These are phyloP conservation scores for Cladosporium sp. DNA, from an alignment of 2,329 filamentous ascomycete species.

Conservation along the genomic window DNA sequence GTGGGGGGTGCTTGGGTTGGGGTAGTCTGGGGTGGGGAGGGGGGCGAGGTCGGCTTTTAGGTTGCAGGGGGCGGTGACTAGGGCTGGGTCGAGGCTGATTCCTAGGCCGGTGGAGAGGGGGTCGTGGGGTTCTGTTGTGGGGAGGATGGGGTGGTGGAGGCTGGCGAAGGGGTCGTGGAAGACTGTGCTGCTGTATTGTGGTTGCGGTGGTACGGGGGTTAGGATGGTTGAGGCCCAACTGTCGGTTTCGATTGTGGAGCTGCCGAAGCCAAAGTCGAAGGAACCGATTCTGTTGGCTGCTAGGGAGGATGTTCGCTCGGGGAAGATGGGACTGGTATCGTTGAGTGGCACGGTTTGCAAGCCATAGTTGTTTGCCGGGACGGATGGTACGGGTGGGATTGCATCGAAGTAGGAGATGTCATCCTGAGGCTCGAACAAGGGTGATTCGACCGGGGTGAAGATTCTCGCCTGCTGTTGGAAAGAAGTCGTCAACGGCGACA, in stretches of 20 bases:
- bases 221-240: background rate
- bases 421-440: conserved; percentile 16
- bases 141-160: conserved; percentile 16
- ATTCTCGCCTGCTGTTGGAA: conserved; percentile 27
- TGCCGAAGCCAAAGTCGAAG: conserved; percentile 31
- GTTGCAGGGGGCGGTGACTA: conserved; percentile 21
- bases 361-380: conserved; percentile 18
- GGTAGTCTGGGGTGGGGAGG: conserved; percentile 11
- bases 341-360: conserved; percentile 24
- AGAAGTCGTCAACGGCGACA: conserved; percentile 27
- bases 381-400: conserved; percentile 15
- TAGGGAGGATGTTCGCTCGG: conserved; percentile 22
- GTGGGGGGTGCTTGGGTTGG: conserved; percentile 20
- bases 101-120: conserved; percentile 23
- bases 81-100: conserved; percentile 30
- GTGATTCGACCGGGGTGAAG: conserved; percentile 27
- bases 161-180: conserved; percentile 21
- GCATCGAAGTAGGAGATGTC: conserved; percentile 8
- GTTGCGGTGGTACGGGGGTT: background rate
- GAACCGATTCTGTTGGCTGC: conserved; percentile 23
- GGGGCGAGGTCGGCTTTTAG: conserved; percentile 13
- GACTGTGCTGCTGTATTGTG: background rate
- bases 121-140: conserved; percentile 14
- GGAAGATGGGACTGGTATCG: conserved; percentile 27
- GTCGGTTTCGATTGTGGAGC: background rate